Base-by-base conservation (phyloP, 305 asterid species). In the Solanum hybrid region DNA sequence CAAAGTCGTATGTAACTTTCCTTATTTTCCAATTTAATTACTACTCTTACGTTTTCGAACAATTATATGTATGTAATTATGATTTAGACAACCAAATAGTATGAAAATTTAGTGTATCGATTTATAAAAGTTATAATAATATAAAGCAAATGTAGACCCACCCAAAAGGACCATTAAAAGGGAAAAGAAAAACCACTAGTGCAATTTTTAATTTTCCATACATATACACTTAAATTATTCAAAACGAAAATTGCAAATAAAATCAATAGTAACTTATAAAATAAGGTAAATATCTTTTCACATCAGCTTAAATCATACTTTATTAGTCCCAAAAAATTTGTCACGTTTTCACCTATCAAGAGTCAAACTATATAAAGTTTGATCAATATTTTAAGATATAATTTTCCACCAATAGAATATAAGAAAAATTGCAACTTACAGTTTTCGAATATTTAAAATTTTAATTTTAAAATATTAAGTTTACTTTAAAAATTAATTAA, bases 281-380 rank as follows among this genome's bases (percentile, higher is more conserved):
- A 29, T 29, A 73, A 29, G 79, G 12, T 31, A 75, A 75, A 31
- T 31, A 31, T 75, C 38, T 29, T 75, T 31, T 75, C 24, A 16
- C 40, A 31, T 75, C 38, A 4, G 7, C n/a, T 29, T 73, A 73
- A 73, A 73, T 73, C 4, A 7, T 73, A 10, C 1, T 66, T 4
- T 24, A n/a, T 22, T 0, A 0, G 3, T 10, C 1, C 0, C 3
- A 71, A 26, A 24, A 26, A 1, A 11, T 3, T 26, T 26, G 1
- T 71, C 77, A 11, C 1, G 4, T 24, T 69, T 60, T 13, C 17
- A 64, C 7, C 12, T n/a, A 69, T 4, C 24, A 2, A n/a, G 73
- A 66, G 29, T 69, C 4, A 69, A 69, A 24, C 4, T 24, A 69
- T 10, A 69, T 69, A 24, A 69, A 10, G 3, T 56, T 69, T 24